Base-by-base conservation (phyloP, 768 basidiomycete species). In the Floccularia luteovirens region DNA sequence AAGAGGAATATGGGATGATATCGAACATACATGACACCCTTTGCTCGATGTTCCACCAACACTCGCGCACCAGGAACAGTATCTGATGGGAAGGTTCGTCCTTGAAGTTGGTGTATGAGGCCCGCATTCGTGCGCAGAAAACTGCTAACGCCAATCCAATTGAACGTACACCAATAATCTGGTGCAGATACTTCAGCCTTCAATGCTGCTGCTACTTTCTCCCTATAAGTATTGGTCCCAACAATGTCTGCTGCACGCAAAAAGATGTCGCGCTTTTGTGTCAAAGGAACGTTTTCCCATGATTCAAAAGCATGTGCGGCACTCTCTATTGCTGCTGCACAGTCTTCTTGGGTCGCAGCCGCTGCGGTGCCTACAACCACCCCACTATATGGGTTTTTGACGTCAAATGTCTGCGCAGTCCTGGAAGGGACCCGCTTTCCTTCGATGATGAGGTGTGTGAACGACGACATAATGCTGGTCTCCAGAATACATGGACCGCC, bases 21-120 rank as follows among this genome's bases (percentile, higher is more conserved):
- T 14, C 5, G 21, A 5, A 62, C 69, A 31, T 42, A 75, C 77
- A 74, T 53, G 10, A 75, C 77, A 3, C 77, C 77, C 46, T 66
- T 62, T 1, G 77, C 67, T 19, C 74, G 53, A 22, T 67, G 58
- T 40, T 71, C 66, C 14, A 64, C 58, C n/a, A 68, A 54, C 2
- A 72, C 65, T 22, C 61, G 59, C 3, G 59, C 66, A 4, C 74
- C 76, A 0, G 72, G 70, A 0, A 68, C 38, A 2, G 42, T 54
- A 10, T 48, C 42, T 12, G 74, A 75, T 1, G 62, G 60, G 42
- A 66, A 67, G 10, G 27, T 28, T 28, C 27, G 63, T 4, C 73
- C 76, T 24, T 55, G 61, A 16, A 77, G 51, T 5, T 62, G 45
- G 21, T 59, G 58, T 2, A 64, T 46, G 38, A 65, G 47, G 3